phyloP scores from a whole-genome alignment of 352 stramenopile species.

The Globisporangium cystogenes region DNA sequence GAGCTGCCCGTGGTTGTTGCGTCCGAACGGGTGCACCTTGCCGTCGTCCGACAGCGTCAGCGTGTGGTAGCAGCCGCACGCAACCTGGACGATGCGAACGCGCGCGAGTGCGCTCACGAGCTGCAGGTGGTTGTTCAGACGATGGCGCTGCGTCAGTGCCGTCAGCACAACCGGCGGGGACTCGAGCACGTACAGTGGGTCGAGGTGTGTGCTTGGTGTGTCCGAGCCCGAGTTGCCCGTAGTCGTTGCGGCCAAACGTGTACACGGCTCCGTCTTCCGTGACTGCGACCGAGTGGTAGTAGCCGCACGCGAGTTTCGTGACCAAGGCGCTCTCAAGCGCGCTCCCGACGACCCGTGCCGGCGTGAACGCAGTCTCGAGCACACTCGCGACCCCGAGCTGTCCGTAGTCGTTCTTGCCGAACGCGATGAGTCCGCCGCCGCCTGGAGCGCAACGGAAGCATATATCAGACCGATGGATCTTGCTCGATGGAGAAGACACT shows the following conservation, averaged over 20 bases:
- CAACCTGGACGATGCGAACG: constrained; percentile 60
- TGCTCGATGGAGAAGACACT: not conserved
- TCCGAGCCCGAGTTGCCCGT: constrained; percentile 89
- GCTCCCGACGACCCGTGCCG: constrained; percentile 31
- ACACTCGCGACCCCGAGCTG: constrained; percentile 77
- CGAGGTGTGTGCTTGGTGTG: constrained; percentile 62
- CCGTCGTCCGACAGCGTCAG: constrained; percentile 77
- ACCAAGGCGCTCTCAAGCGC: constrained; percentile 64
- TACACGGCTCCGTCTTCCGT: constrained; percentile 64
- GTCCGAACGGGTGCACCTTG: constrained; percentile 89
- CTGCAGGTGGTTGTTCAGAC: constrained; percentile 21
- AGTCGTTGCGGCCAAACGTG: constrained; percentile 92
- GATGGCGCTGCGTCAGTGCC: too few relatives aligned
- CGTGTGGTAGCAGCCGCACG: constrained; percentile 86
- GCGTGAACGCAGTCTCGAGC: constrained; percentile 39
- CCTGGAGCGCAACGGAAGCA: constrained; percentile 9
- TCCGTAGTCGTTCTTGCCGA: constrained; percentile 92
- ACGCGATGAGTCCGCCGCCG: constrained; percentile 68
- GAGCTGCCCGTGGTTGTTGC: constrained; percentile 93
- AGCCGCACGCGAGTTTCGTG: constrained; percentile 82
- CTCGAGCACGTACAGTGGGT: constrained; percentile 42
- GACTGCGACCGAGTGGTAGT: constrained; percentile 89
- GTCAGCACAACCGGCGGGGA: too few relatives aligned
- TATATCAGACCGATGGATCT: not conserved
- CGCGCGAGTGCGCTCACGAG: constrained; percentile 40